Evolutionary conservation across 495 filamentous ascomycete genomes (phyloP).

Genomic region (Staphylotrichum longicolle): DNA sequence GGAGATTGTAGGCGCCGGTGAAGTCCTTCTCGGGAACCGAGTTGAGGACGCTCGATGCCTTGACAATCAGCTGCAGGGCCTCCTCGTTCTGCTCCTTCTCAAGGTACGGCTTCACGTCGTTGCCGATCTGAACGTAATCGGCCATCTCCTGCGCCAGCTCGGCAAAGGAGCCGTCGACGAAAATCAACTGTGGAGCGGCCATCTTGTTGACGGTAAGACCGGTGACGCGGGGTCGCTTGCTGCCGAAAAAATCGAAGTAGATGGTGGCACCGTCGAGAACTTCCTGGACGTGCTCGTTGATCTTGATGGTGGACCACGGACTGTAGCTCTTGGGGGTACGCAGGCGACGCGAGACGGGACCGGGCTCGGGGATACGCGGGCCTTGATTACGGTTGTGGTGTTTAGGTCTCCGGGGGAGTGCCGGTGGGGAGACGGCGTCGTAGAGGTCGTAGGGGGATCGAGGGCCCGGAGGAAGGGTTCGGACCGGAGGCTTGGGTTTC

Average conservation of each 20-base stretch:
- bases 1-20: constrained; percentile 89
- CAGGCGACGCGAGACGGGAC: neutral
- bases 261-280: constrained; percentile 14
- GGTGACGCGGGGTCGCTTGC: constrained; percentile 3
- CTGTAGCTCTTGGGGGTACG: constrained; percentile 3
- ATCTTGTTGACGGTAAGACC: constrained; percentile 26
- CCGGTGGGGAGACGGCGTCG: constrained; percentile 26
- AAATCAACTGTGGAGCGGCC: constrained; percentile 52
- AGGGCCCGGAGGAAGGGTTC: constrained; percentile 21
- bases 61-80: constrained; percentile 81
- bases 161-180: constrained; percentile 87
- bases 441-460: constrained; percentile 22
- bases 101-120: constrained; percentile 72
- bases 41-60: constrained; percentile 68
- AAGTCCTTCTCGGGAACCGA: constrained; percentile 92
- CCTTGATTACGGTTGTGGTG: neutral
- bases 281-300: constrained; percentile 11
- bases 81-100: constrained; percentile 74
- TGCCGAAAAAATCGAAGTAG: constrained; percentile 13
- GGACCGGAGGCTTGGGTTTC: constrained; percentile 25
- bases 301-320: neutral
- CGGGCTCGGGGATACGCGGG: neutral
- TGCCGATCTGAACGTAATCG: constrained; percentile 67
- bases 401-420: constrained; percentile 13
- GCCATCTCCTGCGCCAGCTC: constrained; percentile 89